Evolutionary conservation across 2,329 filamentous ascomycete species (phyloP).

Genomic region (Beauveria caledonica): DNA sequence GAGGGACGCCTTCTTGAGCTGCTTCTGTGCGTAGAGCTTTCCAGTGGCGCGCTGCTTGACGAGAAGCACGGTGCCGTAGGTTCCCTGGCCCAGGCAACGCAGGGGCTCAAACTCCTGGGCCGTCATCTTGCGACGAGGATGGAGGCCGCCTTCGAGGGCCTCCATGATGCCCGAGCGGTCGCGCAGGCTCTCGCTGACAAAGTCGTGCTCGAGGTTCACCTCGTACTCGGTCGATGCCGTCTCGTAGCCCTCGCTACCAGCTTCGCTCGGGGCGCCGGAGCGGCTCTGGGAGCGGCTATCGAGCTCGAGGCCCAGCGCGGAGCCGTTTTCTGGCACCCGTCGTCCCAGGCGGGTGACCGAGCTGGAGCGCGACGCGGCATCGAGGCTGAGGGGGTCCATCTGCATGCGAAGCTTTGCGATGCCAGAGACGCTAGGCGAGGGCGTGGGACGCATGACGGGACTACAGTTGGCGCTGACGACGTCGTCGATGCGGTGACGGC

Average conservation of each 20-base stretch:
- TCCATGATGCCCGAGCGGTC: conserved; percentile 31
- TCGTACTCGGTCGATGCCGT: conserved; percentile 68
- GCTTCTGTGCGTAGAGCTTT: conserved; percentile 91
- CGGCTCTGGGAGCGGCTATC: conserved; percentile 49
- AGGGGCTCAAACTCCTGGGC: conserved; percentile 84
- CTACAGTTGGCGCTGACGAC: conserved; percentile 57
- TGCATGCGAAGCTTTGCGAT: conserved; percentile 78
- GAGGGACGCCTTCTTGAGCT: conserved; percentile 94
- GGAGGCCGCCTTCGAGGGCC: conserved; percentile 45
- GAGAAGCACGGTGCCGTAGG: conserved; percentile 88
- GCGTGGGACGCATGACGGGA: conserved; percentile 44
- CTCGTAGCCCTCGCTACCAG: conserved; percentile 56
- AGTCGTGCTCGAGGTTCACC: conserved; percentile 76
- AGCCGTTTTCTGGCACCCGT: conserved; percentile 26
- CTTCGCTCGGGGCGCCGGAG: conserved; percentile 44
- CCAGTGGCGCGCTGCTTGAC: conserved; percentile 86
- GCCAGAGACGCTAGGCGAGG: conserved; percentile 55
- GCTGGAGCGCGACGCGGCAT: conserved; percentile 44
- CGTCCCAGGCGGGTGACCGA: conserved; percentile 45
- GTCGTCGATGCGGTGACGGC: conserved; percentile 41
- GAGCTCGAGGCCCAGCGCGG: conserved; percentile 43
- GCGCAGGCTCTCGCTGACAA: conserved; percentile 59
- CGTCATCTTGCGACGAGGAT: conserved; percentile 71
- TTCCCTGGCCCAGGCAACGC: conserved; percentile 89
- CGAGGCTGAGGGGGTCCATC: conserved; percentile 68